Conservation (phyloP, 306 rosid genomes). For the Elaeagnus macrophylla region DNA sequence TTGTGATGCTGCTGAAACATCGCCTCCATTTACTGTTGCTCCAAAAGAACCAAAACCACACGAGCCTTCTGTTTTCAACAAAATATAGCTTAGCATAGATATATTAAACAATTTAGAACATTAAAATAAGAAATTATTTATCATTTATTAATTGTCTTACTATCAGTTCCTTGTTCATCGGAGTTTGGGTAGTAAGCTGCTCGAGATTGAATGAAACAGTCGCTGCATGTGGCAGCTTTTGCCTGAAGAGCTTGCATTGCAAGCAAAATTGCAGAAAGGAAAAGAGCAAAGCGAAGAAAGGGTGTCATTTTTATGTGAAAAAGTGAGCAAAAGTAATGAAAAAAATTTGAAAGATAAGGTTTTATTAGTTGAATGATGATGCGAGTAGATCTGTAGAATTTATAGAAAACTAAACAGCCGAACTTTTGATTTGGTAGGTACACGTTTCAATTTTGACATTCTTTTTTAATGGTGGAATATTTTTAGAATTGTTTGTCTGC, state of each 20-base stretch:
- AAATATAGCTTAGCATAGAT: constrained; percentile 2
- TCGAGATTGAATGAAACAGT: constrained; percentile 62
- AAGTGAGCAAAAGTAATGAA: constrained; percentile 11
- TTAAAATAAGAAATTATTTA: constrained; percentile 10
- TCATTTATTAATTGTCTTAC: constrained; percentile 29
- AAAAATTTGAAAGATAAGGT: constrained; percentile 5
- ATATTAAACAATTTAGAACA: neutral
- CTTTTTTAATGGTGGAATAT: constrained; percentile 8
- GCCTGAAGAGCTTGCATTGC: constrained; percentile 41
- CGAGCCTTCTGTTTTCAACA: constrained; percentile 48
- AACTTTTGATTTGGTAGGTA: constrained; percentile 5
- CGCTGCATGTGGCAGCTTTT: constrained; percentile 44
- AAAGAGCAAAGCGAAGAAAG: constrained; percentile 26
- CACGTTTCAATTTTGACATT: constrained; percentile 35
- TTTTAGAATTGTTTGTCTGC: constrained; percentile 9
- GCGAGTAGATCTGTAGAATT: constrained; percentile 24
- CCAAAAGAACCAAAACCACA: constrained; percentile 88
- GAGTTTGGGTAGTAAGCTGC: constrained; percentile 79
- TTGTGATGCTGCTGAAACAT: constrained; percentile 72
- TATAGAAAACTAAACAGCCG: constrained; percentile 32
- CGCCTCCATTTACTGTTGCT: constrained; percentile 77
- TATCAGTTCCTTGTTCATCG: constrained; percentile 59
- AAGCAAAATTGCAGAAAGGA: constrained; percentile 35
- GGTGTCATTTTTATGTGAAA: constrained; percentile 37
- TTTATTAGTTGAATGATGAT: constrained; percentile 20